These are phyloP conservation scores for Calamus simplicifolius DNA, from an alignment of 176 grass and related monocot species.

Conservation along the genomic window DNA sequence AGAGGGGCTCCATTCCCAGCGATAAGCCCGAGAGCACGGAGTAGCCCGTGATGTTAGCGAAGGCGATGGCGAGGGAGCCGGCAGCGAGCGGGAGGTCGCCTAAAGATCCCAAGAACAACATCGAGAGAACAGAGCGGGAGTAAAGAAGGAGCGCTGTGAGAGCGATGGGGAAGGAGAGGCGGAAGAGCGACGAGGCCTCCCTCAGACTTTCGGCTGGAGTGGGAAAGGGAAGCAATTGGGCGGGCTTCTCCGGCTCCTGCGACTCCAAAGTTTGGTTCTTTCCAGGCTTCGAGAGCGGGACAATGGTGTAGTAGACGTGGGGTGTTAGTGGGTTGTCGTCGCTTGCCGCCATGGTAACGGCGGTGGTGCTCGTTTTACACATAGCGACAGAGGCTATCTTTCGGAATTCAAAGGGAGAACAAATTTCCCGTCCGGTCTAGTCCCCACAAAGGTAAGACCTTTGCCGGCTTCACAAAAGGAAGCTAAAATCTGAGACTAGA, in stretches of 20 bases:
- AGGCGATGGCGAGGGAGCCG: constrained; percentile 78
- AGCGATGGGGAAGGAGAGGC: constrained; percentile 72
- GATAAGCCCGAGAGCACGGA: constrained; percentile 80
- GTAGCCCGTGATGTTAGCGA: constrained; percentile 94
- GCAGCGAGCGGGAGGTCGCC: constrained; percentile 83
- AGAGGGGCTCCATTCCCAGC: constrained; percentile 95
- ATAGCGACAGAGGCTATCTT: no score
- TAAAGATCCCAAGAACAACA: constrained; percentile 82
- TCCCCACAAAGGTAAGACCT: no score
- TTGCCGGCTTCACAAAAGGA: no score
- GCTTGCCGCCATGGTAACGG: no score
- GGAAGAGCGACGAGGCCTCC: constrained; percentile 56
- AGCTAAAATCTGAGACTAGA: no score
- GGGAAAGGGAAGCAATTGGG: background rate
- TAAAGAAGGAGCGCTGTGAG: constrained; percentile 76
- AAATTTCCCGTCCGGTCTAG: no score
- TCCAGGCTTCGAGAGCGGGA: constrained; percentile 2
- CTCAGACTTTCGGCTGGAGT: constrained; percentile 18
- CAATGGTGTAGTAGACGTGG: constrained; percentile 34
- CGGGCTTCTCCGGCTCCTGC: background rate
- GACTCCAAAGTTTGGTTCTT: no score
- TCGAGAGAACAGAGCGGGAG: constrained; percentile 69
- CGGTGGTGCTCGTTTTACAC: no score
- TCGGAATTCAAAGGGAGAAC: no score
- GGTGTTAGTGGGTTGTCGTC: no score